Conservation (phyloP, 306 rosid genomes). For the Quercus suber region DNA sequence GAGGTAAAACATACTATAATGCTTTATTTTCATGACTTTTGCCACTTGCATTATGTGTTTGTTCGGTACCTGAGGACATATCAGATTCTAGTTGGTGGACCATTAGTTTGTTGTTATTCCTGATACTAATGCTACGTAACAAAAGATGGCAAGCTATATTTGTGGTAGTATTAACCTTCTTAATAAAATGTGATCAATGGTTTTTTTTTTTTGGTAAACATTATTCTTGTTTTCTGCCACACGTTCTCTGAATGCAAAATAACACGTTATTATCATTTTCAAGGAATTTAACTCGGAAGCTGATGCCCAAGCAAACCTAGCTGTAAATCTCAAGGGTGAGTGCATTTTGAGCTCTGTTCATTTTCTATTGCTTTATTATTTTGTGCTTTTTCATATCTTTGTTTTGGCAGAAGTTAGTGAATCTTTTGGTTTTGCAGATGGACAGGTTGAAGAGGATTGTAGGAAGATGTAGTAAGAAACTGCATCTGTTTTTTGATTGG, state of each 20-base stretch:
- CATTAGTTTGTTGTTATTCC: neutral
- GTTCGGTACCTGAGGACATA: neutral
- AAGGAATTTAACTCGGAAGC: constrained; percentile 77
- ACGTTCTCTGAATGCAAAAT: neutral
- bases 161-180: neutral
- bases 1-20: neutral
- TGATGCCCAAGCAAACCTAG: constrained; percentile 74
- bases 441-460: constrained; percentile 67
- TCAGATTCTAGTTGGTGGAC: neutral
- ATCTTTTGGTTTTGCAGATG: constrained; percentile 48
- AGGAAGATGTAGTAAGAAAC: constrained; percentile 7
- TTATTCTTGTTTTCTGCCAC: neutral
- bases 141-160: neutral
- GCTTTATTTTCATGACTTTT: neutral
- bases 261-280: constrained; percentile 15
- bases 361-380: neutral
- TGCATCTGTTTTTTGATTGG: neutral
- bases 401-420: constrained; percentile 3
- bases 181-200: neutral
- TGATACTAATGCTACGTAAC: neutral
- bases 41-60: neutral
- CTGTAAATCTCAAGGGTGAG: constrained; percentile 58
- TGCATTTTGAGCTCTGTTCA: constrained; percentile 1
- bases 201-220: neutral
- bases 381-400: neutral